phyloP scores from a whole-genome alignment of 1,284 basidiomycete genomes.

The Inonotus obliquus region DNA sequence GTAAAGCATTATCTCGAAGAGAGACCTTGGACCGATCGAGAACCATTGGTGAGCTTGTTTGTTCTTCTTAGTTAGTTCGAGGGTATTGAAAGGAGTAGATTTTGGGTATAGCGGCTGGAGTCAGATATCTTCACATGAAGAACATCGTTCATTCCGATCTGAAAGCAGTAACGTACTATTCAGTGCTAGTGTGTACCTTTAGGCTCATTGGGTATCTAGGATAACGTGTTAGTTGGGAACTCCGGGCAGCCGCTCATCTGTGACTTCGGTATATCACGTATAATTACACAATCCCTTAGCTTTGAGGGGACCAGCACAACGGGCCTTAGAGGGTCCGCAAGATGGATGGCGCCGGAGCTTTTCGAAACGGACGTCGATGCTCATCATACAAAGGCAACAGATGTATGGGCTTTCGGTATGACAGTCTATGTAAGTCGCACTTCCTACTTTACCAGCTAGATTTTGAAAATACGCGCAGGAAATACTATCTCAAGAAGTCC shows the following conservation, averaged over 20 bases:
- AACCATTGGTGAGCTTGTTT: not conserved
- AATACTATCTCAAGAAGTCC: not conserved
- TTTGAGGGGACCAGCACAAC: not conserved
- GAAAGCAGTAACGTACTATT: constrained; percentile 5
- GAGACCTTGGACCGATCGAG: not conserved
- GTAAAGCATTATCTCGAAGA: not conserved
- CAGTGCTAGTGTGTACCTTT: not conserved
- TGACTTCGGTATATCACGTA: constrained; percentile 16
- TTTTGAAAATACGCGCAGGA: not conserved
- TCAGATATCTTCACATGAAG: constrained; percentile 5
- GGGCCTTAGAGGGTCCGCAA: not conserved
- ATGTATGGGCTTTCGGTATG: constrained; percentile 17
- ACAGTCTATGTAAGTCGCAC: constrained; percentile 7
- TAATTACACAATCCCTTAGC: not conserved
- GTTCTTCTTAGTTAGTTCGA: not conserved
- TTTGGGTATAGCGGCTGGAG: constrained; percentile 8
- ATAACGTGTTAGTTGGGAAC: constrained; percentile 9
- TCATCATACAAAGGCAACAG: not conserved
- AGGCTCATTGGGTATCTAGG: not conserved
- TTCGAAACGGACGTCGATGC: not conserved
- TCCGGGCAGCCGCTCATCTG: constrained; percentile 1
- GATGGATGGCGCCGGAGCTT: constrained; percentile 15
- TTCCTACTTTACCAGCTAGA: not conserved
- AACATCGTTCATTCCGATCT: constrained; percentile 12
- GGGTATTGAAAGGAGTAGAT: not conserved